A percentile compares a stretch with the other conserved stretches of the same genome.
These are phyloP conservation scores for Oropetium thomaeum DNA, from an alignment of 176 grass and related monocot species.

Conservation along the genomic window DNA sequence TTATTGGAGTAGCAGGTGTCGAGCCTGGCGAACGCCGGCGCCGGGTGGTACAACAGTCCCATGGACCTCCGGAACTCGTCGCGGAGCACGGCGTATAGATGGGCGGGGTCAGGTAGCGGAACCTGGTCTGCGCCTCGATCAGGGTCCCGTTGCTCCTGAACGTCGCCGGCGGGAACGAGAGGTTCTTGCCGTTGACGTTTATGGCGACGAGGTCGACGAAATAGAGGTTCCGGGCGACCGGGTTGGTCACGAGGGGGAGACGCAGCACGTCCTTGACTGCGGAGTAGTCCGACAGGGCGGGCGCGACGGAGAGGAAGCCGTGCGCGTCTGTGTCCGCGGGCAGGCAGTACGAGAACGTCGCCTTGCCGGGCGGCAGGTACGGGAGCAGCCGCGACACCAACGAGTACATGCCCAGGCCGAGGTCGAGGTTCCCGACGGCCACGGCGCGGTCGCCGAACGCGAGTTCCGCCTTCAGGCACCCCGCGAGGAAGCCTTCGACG, in stretches of 20 bases:
- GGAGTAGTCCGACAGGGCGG: not conserved
- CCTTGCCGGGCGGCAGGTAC: constrained; percentile 17
- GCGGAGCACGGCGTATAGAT: not conserved
- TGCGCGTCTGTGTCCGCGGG: constrained; percentile 15
- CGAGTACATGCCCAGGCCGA: constrained; percentile 44
- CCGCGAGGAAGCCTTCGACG: too few relatives aligned
- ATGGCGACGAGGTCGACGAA: constrained; percentile 2
- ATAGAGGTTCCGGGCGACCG: not conserved
- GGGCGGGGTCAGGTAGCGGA: not conserved
- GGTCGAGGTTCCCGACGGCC: constrained; percentile 36
- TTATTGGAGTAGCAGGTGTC: too few relatives aligned
- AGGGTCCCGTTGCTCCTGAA: not conserved
- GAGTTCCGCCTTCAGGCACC: constrained; percentile 31
- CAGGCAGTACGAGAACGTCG: constrained; percentile 64
- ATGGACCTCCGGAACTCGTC: constrained; percentile 8
- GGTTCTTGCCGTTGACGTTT: too few relatives aligned
- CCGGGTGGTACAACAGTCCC: not conserved
- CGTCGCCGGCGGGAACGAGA: not conserved
- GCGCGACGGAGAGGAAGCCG: constrained; percentile 49
- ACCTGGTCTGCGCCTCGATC: not conserved
- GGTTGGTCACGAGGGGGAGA: not conserved
- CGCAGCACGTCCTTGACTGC: not conserved
- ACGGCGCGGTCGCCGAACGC: not conserved
- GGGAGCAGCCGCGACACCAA: constrained; percentile 21
- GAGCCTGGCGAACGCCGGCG: not conserved